A percentile compares a stretch with the other conserved stretches of the same genome.
phyloP scores from a whole-genome alignment of 352 stramenopile species.

The Phytopythium ostracodes region DNA sequence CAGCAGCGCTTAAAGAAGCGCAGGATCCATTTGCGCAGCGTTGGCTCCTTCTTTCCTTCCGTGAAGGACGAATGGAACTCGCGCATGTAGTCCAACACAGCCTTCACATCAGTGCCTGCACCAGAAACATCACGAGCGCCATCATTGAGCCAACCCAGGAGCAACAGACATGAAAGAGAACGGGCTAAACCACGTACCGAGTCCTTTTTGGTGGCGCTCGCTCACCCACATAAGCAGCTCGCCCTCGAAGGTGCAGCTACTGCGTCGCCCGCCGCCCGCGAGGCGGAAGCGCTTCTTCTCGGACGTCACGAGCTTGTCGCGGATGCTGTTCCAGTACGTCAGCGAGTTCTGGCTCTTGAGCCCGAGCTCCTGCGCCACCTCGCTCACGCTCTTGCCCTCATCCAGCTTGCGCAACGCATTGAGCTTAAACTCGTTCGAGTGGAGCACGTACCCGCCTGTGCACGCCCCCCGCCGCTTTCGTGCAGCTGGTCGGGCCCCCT shows the following conservation, averaged over 20 bases:
- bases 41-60: constrained; percentile 77
- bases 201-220: constrained; percentile 55
- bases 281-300: constrained; percentile 77
- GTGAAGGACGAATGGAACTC: constrained; percentile 64
- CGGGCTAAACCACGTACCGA: constrained; percentile 11
- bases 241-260: constrained; percentile 70
- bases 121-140: not conserved
- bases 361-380: constrained; percentile 59
- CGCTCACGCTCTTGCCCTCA: constrained; percentile 52
- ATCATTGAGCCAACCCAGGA: not conserved
- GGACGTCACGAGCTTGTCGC: constrained; percentile 60
- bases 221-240: constrained; percentile 73
- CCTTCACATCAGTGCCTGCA: constrained; percentile 59
- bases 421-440: constrained; percentile 81
- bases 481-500: not conserved
- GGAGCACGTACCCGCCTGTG: constrained; percentile 55
- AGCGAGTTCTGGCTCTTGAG: constrained; percentile 71
- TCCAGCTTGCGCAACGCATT: constrained; percentile 66
- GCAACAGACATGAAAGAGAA: constrained; percentile 9
- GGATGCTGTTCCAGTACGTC: constrained; percentile 75
- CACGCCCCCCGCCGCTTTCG: constrained; percentile 38
- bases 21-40: constrained; percentile 76
- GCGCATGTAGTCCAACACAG: constrained; percentile 65
- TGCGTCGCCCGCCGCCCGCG: constrained; percentile 54
- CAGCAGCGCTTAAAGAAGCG: constrained; percentile 81